A percentile compares a stretch with the other conserved stretches of the same genome.
Conservation (phyloP, 805 yeast species). For the Metschnikowia dekortorum region DNA sequence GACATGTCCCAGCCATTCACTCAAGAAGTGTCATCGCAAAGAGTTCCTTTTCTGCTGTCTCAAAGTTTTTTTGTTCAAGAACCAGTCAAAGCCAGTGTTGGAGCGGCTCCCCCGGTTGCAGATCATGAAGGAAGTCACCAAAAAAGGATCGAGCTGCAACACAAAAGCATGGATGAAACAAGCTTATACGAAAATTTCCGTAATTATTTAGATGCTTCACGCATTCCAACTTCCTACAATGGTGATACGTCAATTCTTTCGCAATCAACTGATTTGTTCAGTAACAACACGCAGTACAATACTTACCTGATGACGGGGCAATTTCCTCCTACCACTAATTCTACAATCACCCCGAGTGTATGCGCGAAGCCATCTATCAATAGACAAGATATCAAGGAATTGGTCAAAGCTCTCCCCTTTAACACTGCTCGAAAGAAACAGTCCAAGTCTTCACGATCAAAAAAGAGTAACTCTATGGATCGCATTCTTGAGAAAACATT, state of each 20-base stretch:
- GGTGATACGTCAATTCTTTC: constrained; percentile 7
- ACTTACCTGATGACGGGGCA: neutral
- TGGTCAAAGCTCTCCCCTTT: constrained; percentile 7
- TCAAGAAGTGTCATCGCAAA: neutral
- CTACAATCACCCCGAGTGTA: neutral
- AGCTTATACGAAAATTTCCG: constrained; percentile 4
- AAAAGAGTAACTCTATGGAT: constrained; percentile 1
- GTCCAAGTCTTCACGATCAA: constrained; percentile 1
- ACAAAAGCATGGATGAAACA: neutral
- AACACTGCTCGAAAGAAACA: neutral
- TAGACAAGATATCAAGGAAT: constrained; percentile 3
- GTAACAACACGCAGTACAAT: constrained; percentile 1
- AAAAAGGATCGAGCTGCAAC: neutral
- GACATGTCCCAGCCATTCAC: neutral
- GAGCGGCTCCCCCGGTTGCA: neutral
- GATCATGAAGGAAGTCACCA: neutral
- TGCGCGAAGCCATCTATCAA: neutral
- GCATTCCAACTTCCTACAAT: neutral
- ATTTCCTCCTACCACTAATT: neutral
- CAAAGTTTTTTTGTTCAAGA: neutral
- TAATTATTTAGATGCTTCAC: constrained; percentile 7
- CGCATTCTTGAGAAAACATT: constrained; percentile 7
- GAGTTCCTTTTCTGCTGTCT: neutral
- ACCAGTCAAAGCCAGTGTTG: neutral
- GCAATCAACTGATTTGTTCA: constrained; percentile 5